Evolutionary conservation across 2,329 filamentous ascomycete species (phyloP), one percentile per base, ranked within the genome.

Genomic region (Lachnellula willkommii): DNA sequence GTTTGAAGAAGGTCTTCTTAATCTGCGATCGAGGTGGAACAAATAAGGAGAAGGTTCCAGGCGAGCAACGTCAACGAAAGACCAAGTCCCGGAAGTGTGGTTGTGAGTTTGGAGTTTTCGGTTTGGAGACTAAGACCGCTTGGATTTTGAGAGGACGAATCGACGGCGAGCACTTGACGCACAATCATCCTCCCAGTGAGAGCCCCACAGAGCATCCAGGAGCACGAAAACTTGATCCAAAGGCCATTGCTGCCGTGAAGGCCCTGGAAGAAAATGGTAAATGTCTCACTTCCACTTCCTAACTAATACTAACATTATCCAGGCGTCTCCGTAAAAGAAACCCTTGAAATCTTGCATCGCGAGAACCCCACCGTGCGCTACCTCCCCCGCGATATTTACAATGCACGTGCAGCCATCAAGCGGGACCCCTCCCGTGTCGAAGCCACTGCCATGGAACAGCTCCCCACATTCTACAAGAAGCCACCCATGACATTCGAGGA

Each of bases 41-140:
- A n/a, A 84, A 83, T 1, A 83, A 86, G 69, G 66, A 68, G 52
- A 70, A 70, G 48, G 60, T 69, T 0, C 66, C 66, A 0, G 68
- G 66, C 20, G 69, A 70, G 52, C 64, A 68, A 42, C 65, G 67
- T 22, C 78, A 80, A 59, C 79, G 83, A 54, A 86, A 86, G 69
- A 87, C 83, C 1, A 85, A 83, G 8, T 86, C 83, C n/a, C 77
- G 83, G 47, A 87, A 87, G 65, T 86, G 83, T 64, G 83, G 85
- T 63, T 87, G 83, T 60, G 81, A 82, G 32, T 87, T 87, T 68
- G 83, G 83, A n/a, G 85, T 87, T 68, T 87, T 86, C 61, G 83
- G 83, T 54, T 83, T 87, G 40, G 83, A 87, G 68, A 82, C 85
- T 65, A 76, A 83, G 57, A 85, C 82, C 0, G 82, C 86, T 62